Percentiles rank a stretch among this genome's conserved stretches.
Conservation (phyloP, 805 yeast genomes). For the Alloascoidea africana region DNA sequence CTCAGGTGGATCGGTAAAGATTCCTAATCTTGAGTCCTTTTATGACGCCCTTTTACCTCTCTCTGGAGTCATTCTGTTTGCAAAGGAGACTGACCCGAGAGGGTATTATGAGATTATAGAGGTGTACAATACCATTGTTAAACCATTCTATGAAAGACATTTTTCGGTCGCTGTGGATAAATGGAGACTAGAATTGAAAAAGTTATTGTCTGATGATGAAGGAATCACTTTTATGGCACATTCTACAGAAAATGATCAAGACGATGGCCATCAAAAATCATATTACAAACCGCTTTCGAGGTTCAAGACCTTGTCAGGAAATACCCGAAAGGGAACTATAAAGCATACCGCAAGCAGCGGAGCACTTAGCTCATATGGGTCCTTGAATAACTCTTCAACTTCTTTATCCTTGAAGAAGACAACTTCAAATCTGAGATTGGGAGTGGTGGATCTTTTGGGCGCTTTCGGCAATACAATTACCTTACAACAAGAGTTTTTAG, state of each 20-base stretch:
- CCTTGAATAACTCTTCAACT: too few species aligned
- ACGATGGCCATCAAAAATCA: background rate
- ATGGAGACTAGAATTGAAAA: conserved; percentile 12
- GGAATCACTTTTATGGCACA: too few species aligned
- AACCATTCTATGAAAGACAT: conserved; percentile 19
- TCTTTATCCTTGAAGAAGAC: too few species aligned
- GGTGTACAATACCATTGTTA: conserved; percentile 23
- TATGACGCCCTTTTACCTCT: conserved; percentile 20
- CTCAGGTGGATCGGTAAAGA: conserved; percentile 10
- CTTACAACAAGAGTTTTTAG: conserved; percentile 34
- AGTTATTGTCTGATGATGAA: too few species aligned
- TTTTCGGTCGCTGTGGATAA: conserved; percentile 16
- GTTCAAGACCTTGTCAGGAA: background rate
- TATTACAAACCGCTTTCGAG: background rate
- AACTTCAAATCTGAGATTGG: too few species aligned
- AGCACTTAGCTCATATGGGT: background rate
- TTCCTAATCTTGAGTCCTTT: conserved; percentile 1
- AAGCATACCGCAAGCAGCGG: background rate
- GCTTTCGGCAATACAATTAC: conserved; percentile 6
- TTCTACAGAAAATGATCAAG: background rate
- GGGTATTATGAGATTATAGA: conserved; percentile 29
- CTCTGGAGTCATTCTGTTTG: conserved; percentile 36
- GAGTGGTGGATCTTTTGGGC: too few species aligned
- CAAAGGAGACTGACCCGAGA: conserved; percentile 37
- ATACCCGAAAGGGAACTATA: background rate